Percentiles rank a stretch among this genome's conserved stretches.
Evolutionary conservation across 2,329 filamentous ascomycete species (phyloP).

Genomic region (Neofusicoccum ribis): DNA sequence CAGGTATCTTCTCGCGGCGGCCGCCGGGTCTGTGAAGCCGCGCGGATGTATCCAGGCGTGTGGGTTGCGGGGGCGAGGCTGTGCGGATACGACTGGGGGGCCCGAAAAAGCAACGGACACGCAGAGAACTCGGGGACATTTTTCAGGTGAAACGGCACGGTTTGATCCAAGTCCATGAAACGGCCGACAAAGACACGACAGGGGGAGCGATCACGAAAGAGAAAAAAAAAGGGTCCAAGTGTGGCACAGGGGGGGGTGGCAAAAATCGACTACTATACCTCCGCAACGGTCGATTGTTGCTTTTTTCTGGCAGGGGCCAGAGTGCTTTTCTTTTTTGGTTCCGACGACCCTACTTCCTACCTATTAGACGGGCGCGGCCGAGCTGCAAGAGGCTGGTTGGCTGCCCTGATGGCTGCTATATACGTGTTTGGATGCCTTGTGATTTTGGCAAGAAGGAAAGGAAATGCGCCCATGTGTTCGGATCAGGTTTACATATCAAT

Average conservation of each 20-base stretch:
- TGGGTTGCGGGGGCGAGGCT: not conserved
- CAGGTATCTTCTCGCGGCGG: not conserved
- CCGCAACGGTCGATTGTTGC: slow-evolving; percentile 1
- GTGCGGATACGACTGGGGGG: not conserved
- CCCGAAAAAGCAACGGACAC: not conserved
- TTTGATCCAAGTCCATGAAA: not conserved
- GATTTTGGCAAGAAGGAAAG: slow-evolving; percentile 1
- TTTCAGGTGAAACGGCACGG: slow-evolving; percentile 11
- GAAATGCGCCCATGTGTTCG: slow-evolving; percentile 16
- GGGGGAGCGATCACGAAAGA: not conserved
- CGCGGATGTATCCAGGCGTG: not conserved
- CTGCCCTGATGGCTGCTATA: not conserved
- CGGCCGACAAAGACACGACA: slow-evolving; percentile 6
- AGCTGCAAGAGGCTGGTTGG: slow-evolving; percentile 2
- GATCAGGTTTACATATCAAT: slow-evolving; percentile 16
- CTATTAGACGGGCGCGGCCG: slow-evolving; percentile 10
- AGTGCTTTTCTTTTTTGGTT: not conserved
- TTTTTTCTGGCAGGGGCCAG: slow-evolving; percentile 4
- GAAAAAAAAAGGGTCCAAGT: slow-evolving; percentile 10
- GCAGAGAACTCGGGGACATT: slow-evolving; percentile 5
- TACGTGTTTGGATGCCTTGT: slow-evolving; percentile 13
- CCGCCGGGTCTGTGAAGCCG: not conserved
- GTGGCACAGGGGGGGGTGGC: slow-evolving; percentile 5
- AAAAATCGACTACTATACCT: slow-evolving; percentile 1
- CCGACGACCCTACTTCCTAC: not conserved